Evolutionary conservation across 2,329 filamentous ascomycete genomes (phyloP).

Genomic region (Colletotrichum sp.): DNA sequence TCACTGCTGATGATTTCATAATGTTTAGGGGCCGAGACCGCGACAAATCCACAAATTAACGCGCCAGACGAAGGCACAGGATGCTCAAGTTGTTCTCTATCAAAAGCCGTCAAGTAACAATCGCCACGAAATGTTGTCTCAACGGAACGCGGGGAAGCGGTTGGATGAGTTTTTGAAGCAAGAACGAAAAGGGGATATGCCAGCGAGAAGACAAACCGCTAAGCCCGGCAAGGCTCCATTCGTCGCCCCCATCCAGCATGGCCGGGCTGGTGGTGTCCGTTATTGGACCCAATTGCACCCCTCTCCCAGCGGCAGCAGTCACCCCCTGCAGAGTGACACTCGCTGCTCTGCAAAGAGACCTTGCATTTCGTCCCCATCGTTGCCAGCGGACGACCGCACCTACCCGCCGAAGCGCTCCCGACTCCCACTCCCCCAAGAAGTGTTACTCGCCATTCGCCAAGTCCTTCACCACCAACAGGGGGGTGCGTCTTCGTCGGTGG

Average conservation of each 20-base stretch:
- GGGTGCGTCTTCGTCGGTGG: neutral
- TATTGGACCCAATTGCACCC: slow-evolving; percentile 8
- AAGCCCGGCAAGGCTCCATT: slow-evolving; percentile 19
- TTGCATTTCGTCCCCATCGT: slow-evolving; percentile 1
- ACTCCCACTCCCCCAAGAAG: neutral
- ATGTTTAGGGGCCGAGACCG: neutral
- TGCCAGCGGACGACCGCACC: neutral
- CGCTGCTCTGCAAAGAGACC: neutral
- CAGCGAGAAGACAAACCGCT: slow-evolving; percentile 4
- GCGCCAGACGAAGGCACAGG: neutral
- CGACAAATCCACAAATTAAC: neutral
- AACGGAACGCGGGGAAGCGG: slow-evolving; percentile 6
- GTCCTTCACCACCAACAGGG: neutral
- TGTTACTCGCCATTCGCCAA: neutral
- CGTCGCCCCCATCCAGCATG: slow-evolving; percentile 4
- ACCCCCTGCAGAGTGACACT: slow-evolving; percentile 5
- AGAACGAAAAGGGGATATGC: slow-evolving; percentile 3
- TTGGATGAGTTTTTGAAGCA: slow-evolving; percentile 5
- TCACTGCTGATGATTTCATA: neutral
- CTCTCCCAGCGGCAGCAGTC: neutral
- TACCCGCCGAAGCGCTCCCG: slow-evolving; percentile 6
- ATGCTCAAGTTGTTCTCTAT: neutral
- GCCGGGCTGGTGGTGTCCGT: neutral
- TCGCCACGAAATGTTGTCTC: neutral
- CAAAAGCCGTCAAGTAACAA: neutral